Evolutionary conservation across 768 basidiomycete species (phyloP).

Genomic region (Mycena metata): DNA sequence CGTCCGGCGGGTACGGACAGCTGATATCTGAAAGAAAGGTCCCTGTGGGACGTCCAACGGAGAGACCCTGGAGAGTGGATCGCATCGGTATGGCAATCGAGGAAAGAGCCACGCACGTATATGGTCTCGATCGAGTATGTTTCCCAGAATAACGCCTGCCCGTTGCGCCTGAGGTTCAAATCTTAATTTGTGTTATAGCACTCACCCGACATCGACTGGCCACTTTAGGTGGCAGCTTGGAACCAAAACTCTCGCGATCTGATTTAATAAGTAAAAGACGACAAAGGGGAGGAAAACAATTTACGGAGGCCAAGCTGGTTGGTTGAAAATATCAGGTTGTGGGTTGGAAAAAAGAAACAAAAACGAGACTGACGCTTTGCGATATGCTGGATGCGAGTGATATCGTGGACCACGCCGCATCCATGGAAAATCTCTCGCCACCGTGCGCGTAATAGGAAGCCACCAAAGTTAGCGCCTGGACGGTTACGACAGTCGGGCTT

Average conservation of each 20-base stretch:
- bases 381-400: conserved; percentile 51
- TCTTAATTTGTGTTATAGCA: conserved; percentile 30
- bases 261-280: not conserved
- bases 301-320: conserved; percentile 34
- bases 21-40: conserved; percentile 50
- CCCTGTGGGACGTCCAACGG: conserved; percentile 54
- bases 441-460: conserved; percentile 57
- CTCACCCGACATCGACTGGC: conserved; percentile 19
- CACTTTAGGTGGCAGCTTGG: conserved; percentile 49
- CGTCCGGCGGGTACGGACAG: conserved; percentile 55
- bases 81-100: not conserved
- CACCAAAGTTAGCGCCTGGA: conserved; percentile 53
- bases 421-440: conserved; percentile 46
- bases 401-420: conserved; percentile 52
- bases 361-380: conserved; percentile 46
- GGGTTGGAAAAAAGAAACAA: not conserved
- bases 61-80: conserved; percentile 44
- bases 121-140: conserved; percentile 56
- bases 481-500: conserved; percentile 53
- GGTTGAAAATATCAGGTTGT: not conserved
- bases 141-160: conserved; percentile 62
- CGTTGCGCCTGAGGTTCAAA: conserved; percentile 25
- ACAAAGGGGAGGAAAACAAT: not conserved
- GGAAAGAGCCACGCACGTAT: conserved; percentile 46
- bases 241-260: conserved; percentile 34